These are phyloP conservation scores for Neocatenulostroma microsporum DNA, from an alignment of 2,329 filamentous ascomycete genomes.

Conservation along the genomic window DNA sequence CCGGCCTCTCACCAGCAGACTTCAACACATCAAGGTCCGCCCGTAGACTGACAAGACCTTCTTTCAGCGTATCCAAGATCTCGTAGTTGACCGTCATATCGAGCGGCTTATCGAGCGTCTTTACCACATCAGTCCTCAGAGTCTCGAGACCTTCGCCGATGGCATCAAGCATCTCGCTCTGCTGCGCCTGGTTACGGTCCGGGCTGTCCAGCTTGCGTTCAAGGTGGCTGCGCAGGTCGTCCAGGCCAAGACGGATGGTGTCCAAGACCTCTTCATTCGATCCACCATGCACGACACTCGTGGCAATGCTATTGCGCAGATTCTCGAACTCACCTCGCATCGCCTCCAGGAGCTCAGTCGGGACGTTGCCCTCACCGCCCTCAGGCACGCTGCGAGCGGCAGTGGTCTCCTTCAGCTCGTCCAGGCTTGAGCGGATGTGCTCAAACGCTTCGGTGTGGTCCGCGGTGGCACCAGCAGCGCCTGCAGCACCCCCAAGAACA, in stretches of 20 bases:
- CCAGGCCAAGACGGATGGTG: constrained; percentile 42
- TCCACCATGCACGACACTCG: constrained; percentile 33
- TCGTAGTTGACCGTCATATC: constrained; percentile 83
- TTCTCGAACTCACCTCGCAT: constrained; percentile 46
- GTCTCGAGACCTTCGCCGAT: constrained; percentile 64
- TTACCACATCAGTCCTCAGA: constrained; percentile 66
- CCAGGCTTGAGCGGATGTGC: constrained; percentile 23
- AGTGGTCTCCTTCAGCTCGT: constrained; percentile 34
- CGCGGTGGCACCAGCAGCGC: constrained; percentile 9
- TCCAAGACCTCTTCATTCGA: constrained; percentile 44
- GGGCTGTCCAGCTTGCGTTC: constrained; percentile 48
- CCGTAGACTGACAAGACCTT: constrained; percentile 67
- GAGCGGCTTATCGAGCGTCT: constrained; percentile 67
- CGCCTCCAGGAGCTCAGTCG: constrained; percentile 46
- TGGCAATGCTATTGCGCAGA: constrained; percentile 36
- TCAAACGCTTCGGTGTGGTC: constrained; percentile 22
- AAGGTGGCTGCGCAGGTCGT: constrained; percentile 42
- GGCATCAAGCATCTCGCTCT: constrained; percentile 53
- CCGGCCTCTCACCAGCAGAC: constrained; percentile 39
- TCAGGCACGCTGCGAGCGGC: constrained; percentile 11
- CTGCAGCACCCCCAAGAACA: constrained; percentile 29
- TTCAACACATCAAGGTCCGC: constrained; percentile 72
- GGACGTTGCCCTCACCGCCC: constrained; percentile 27
- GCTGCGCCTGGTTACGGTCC: constrained; percentile 44
- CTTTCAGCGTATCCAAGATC: constrained; percentile 77